A percentile compares a stretch with the other conserved stretches of the same genome.
These are phyloP conservation scores for Rhodotorula diobovata DNA, from an alignment of 768 basidiomycete genomes.

Conservation along the genomic window DNA sequence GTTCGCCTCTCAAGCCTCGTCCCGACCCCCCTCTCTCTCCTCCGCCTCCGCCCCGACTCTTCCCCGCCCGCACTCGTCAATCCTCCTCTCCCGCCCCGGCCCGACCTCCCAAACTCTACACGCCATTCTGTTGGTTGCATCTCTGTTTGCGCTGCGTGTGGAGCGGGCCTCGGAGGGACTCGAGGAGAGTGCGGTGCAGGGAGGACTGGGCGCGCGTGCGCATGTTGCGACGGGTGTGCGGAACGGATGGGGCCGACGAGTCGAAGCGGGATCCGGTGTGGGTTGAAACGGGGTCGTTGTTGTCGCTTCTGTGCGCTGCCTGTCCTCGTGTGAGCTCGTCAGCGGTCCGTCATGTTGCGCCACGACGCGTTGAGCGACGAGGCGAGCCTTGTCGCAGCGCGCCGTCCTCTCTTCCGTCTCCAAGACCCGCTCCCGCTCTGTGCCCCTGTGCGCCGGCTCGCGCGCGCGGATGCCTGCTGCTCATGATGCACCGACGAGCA, in stretches of 20 bases:
- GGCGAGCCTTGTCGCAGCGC: no score
- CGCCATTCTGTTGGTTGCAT: no score
- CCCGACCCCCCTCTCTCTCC: not conserved
- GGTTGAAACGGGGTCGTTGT: conserved; percentile 1
- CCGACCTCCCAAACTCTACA: no score
- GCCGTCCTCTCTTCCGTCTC: not conserved
- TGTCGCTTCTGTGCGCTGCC: not conserved
- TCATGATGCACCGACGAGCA: conserved; percentile 1
- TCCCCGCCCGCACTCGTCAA: not conserved
- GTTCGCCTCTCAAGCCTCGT: not conserved
- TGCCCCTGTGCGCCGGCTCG: not conserved
- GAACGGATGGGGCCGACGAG: not conserved
- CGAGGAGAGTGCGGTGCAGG: no score
- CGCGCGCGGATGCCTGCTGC: not conserved
- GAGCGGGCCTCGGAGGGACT: no score
- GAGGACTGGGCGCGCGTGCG: no score
- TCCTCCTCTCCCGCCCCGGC: no score
- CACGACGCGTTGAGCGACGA: no score
- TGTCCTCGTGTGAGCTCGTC: no score
- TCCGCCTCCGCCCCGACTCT: not conserved
- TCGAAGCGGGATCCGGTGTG: not conserved
- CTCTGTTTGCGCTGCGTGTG: not conserved
- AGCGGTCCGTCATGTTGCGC: no score
- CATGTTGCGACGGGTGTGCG: no score
- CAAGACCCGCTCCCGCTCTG: not conserved